Percentiles rank a stretch among this genome's conserved stretches.
phyloP scores from a whole-genome alignment of 495 filamentous ascomycete species.

The Hypoxylon subgilvum region DNA sequence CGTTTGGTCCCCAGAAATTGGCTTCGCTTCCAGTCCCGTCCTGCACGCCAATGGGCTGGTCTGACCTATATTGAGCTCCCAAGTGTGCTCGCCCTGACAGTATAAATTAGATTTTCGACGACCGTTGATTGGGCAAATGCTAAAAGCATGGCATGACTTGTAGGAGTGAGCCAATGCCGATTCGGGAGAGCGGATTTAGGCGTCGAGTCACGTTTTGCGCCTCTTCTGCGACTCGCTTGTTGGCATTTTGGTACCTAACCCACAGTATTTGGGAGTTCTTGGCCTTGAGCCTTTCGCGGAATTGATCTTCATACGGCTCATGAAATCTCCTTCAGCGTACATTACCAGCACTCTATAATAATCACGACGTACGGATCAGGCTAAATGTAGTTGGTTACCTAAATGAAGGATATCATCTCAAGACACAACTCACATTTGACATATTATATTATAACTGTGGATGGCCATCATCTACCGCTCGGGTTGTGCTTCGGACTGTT shows the following conservation, averaged over 20 bases:
- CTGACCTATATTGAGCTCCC: conserved; percentile 23
- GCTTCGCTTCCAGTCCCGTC: conserved; percentile 19
- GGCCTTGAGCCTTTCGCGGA: conserved; percentile 9
- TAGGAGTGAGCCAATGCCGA: conserved; percentile 19
- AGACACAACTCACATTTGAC: no score
- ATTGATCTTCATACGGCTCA: conserved; percentile 18
- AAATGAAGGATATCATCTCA: no score
- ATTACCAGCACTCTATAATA: conserved; percentile 23
- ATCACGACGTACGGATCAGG: conserved; percentile 23
- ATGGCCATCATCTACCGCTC: no score
- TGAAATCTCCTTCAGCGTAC: conserved; percentile 4
- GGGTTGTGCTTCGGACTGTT: no score
- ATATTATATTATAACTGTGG: no score
- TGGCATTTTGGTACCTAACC: conserved; percentile 29
- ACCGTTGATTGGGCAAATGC: conserved; percentile 15
- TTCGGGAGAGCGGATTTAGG: conserved; percentile 10
- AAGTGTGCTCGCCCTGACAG: conserved; percentile 6
- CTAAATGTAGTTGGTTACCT: conserved; percentile 26
- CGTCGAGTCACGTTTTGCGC: conserved; percentile 25
- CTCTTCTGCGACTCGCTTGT: conserved; percentile 17
- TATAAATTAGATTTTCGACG: conserved; percentile 3
- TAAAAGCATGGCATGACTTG: conserved; percentile 13
- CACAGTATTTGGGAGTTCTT: conserved; percentile 15
- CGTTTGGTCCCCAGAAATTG: conserved; percentile 33
- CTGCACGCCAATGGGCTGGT: conserved; percentile 16